Evolutionary conservation across 176 grass and related monocot species (phyloP).

Genomic region (Avena eriantha): DNA sequence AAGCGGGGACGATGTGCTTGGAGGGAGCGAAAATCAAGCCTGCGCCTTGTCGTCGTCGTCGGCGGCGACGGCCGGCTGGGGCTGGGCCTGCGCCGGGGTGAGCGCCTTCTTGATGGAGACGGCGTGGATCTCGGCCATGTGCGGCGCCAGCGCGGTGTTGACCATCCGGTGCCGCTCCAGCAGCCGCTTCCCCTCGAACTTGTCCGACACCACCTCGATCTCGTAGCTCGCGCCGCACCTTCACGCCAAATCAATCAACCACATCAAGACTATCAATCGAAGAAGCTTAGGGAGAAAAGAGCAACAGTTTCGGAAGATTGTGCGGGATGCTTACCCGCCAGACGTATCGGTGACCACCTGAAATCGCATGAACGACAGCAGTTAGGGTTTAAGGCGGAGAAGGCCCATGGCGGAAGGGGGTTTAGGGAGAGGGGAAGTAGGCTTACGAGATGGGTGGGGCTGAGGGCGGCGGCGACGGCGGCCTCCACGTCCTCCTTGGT

Average conservation of each 20-base stretch:
- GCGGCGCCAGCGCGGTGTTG: conserved; percentile 78
- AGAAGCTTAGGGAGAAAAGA: neutral
- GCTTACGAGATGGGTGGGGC: conserved; percentile 73
- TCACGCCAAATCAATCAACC: conserved; percentile 26
- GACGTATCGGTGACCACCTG: conserved; percentile 93
- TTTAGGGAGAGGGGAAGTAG: neutral
- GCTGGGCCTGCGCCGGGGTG: conserved; percentile 82
- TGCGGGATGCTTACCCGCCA: conserved; percentile 70
- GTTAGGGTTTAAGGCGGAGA: conserved; percentile 56
- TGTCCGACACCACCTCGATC: conserved; percentile 84
- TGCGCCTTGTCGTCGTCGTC: conserved; percentile 50
- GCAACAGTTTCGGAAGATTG: neutral
- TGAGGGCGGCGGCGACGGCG: conserved; percentile 74
- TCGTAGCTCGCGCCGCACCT: conserved; percentile 96
- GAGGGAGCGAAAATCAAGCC: conserved; percentile 17
- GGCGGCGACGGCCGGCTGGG: conserved; percentile 37
- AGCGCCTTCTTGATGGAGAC: conserved; percentile 98
- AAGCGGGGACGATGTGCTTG: conserved; percentile 9
- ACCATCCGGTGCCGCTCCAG: conserved; percentile 95
- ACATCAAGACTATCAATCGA: conserved; percentile 2
- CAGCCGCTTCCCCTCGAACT: conserved; percentile 96
- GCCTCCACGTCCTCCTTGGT: conserved; percentile 90
- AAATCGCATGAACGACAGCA: conserved; percentile 6
- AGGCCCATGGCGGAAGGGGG: neutral
- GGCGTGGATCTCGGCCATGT: conserved; percentile 92